Percentiles rank a stretch among this genome's conserved stretches.
Conservation (phyloP, 306 rosid genomes). For the Arachis hypogaea region DNA sequence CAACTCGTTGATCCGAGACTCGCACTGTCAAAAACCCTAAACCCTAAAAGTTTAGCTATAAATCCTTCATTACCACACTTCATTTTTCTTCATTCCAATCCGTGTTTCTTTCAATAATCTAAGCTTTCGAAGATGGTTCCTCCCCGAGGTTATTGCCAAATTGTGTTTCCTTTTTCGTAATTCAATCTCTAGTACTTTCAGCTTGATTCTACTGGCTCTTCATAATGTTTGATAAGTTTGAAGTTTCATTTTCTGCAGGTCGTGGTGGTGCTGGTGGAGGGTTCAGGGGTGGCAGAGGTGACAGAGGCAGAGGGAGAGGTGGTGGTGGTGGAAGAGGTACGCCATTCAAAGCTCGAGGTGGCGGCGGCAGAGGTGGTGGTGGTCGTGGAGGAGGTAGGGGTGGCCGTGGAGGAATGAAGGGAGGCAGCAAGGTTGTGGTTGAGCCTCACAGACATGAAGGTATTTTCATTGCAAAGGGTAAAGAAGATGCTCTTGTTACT, state of each 20-base stretch:
- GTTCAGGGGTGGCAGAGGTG: conserved; percentile 34
- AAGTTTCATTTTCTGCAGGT: conserved; percentile 28
- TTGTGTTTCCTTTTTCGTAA: neutral
- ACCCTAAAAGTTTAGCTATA: neutral
- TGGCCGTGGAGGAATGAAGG: conserved; percentile 45
- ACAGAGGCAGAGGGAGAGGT: conserved; percentile 45
- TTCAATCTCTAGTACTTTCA: neutral
- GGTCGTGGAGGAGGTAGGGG: conserved; percentile 30
- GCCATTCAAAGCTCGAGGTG: conserved; percentile 30
- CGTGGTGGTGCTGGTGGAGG: conserved; percentile 45
- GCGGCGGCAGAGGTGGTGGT: conserved; percentile 17
- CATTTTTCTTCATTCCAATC: neutral
- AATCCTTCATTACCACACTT: neutral
- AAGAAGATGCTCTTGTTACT: conserved; percentile 92
- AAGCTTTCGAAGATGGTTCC: conserved; percentile 1
- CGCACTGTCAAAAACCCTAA: neutral
- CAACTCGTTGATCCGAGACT: too few species aligned
- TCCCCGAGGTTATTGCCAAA: conserved; percentile 4
- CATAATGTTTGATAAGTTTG: neutral
- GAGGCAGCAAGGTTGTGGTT: conserved; percentile 51
- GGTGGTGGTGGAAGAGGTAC: conserved; percentile 42
- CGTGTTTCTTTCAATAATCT: neutral
- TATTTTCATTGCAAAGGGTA: conserved; percentile 86
- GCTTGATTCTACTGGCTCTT: neutral
- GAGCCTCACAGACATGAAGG: conserved; percentile 81